A percentile compares a stretch with the other conserved stretches of the same genome.
Evolutionary conservation across 1,284 basidiomycete genomes (phyloP).

Genomic region (Malassezia sp.): DNA sequence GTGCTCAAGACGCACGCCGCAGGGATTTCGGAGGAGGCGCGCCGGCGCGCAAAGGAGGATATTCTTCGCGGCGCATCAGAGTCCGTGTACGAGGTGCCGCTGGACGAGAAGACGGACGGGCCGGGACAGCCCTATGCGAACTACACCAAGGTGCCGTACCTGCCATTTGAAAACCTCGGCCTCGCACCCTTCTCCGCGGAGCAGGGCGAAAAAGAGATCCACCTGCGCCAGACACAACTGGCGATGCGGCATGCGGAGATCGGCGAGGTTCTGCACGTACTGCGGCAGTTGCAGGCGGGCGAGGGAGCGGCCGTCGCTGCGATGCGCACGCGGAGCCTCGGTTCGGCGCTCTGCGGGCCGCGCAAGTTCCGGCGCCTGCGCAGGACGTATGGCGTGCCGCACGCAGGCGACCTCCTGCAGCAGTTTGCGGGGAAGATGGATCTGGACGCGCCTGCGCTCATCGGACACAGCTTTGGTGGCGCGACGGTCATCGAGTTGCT

Average conservation of each 20-base stretch:
- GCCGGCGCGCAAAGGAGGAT: not conserved
- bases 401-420: slow-evolving; percentile 7
- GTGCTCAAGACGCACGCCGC: too few species aligned
- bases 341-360: slow-evolving; percentile 21
- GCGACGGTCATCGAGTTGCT: slow-evolving; percentile 30
- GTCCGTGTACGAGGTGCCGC: slow-evolving; percentile 36
- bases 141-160: slow-evolving; percentile 23
- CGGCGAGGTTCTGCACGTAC: slow-evolving; percentile 44
- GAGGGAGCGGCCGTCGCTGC: slow-evolving; percentile 27
- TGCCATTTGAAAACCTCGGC: slow-evolving; percentile 45
- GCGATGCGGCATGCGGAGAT: slow-evolving; percentile 50
- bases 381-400: not conserved
- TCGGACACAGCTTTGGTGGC: slow-evolving; percentile 45
- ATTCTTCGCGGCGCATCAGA: slow-evolving; percentile 1
- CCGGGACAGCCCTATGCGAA: not conserved
- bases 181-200: slow-evolving; percentile 35
- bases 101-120: slow-evolving; percentile 24
- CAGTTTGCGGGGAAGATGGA: slow-evolving; percentile 34
- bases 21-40: not conserved
- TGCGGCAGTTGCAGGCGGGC: slow-evolving; percentile 43
- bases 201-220: slow-evolving; percentile 45
- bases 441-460: slow-evolving; percentile 19
- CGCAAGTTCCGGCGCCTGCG: not conserved
- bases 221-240: slow-evolving; percentile 50
- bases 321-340: slow-evolving; percentile 25